Evolutionary conservation across 192 early-diverging fungal genomes (phyloP).

Genomic region (Coemansia sp.): DNA sequence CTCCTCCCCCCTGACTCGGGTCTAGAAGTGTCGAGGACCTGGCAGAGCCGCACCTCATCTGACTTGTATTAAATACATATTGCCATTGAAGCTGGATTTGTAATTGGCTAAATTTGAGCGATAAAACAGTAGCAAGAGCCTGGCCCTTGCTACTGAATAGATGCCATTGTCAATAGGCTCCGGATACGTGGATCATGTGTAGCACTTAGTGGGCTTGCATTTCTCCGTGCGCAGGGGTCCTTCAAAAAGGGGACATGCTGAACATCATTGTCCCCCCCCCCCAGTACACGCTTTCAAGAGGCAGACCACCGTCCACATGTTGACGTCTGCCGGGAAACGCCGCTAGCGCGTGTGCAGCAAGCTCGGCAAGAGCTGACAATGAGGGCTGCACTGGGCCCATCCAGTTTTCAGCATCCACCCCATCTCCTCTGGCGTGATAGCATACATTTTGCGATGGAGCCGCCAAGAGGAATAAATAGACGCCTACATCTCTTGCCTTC

Average conservation of each 20-base stretch:
- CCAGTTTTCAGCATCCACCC: too few relatives aligned
- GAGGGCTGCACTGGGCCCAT: neutral
- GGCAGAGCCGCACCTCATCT: too few relatives aligned
- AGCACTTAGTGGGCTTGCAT: too few relatives aligned
- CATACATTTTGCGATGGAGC: neutral
- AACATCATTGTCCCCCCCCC: neutral
- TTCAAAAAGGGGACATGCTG: neutral
- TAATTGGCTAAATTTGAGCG: too few relatives aligned
- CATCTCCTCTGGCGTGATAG: neutral
- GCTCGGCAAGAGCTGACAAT: constrained; percentile 5
- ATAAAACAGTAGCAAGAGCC: too few relatives aligned
- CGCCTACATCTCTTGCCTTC: neutral
- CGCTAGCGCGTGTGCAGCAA: neutral
- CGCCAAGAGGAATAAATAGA: neutral
- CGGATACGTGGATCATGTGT: too few relatives aligned
- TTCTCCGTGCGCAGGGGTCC: too few relatives aligned
- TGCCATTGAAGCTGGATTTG: neutral
- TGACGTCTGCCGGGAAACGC: neutral
- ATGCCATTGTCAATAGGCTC: too few relatives aligned
- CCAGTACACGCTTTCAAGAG: neutral
- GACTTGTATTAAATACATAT: constrained; percentile 3
- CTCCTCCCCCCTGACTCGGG: constrained; percentile 2
- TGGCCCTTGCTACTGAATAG: too few relatives aligned
- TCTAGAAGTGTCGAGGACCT: neutral
- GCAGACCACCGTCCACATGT: neutral